Evolutionary conservation across 805 yeast species (phyloP), one percentile per base, ranked within the genome.

Genomic region (Candida schatavii): DNA sequence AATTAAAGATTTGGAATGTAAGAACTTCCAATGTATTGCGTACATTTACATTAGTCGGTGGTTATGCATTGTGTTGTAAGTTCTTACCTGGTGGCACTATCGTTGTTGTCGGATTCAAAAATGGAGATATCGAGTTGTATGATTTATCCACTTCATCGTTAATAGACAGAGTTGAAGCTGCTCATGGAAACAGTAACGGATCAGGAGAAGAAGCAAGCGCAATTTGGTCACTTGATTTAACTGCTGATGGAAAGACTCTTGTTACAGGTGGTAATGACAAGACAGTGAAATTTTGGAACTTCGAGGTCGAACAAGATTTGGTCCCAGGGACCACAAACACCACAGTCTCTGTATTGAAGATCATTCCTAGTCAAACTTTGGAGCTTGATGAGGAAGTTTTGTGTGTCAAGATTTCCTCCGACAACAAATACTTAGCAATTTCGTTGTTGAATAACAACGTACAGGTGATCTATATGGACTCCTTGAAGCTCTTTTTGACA

Each of bases 221-320:
- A 1, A 78, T 93, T 38, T 93, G 97, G 97, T 83, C 96, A 1
- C 70, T 93, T 51, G 97, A 91, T 59, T 59, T 93, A 26, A 79
- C 91, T 2, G 77, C 84, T 11, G 95, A 91, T 62, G 99, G 98
- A 13, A 83, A 80, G 51, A 74, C 83, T 1, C 68, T 93, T 37
- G 81, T 90, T 0, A 86, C 97, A 2, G 99, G 97, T 7, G 91
- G 97, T 26, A 95, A 95, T 30, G 99, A 93, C 62, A 90, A 90
- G 58, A 66, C 78, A 3, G 84, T 91, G 32, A 88, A 88, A 58
- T 88, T 89, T 59, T 93, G 99, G 99, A 79, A 83, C 37, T 80
- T 93, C 57, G 70, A 74, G 53, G 77, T 88, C 19, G 83, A 79
- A 41, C 75, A 78, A 46, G 87, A 81, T 40, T 46, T 64, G n/a